Evolutionary conservation across 1,284 basidiomycete species (phyloP).

Genomic region (Cryptococcus maquisensis): DNA sequence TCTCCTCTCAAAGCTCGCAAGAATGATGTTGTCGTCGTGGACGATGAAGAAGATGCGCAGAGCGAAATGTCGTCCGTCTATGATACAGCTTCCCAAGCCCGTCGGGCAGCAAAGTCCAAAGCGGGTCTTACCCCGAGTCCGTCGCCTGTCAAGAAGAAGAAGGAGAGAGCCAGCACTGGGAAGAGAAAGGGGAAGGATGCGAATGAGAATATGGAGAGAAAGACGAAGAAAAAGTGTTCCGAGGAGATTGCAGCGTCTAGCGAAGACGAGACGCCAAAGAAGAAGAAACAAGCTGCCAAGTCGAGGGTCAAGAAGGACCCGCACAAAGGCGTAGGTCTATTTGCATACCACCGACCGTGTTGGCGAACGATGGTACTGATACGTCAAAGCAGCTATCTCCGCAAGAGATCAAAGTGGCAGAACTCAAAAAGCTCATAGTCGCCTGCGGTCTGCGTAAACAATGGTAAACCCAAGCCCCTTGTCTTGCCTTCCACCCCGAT

Average conservation of each 20-base stretch:
- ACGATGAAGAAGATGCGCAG: slow-evolving; percentile 5
- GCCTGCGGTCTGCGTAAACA: slow-evolving; percentile 76
- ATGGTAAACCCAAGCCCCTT: slow-evolving; percentile 54
- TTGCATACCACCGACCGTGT: no score
- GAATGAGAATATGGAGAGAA: not conserved
- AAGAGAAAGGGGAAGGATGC: slow-evolving; percentile 3
- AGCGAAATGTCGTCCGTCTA: slow-evolving; percentile 32
- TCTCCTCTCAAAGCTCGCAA: not conserved
- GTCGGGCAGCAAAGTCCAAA: no score
- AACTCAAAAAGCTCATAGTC: slow-evolving; percentile 55
- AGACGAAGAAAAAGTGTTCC: not conserved
- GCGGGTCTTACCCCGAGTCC: no score
- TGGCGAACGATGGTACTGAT: no score
- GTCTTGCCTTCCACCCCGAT: not conserved
- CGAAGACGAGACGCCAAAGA: slow-evolving; percentile 19
- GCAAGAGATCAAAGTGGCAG: slow-evolving; percentile 38
- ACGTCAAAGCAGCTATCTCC: slow-evolving; percentile 25
- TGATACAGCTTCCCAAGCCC: slow-evolving; percentile 9
- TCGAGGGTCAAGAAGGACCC: not conserved
- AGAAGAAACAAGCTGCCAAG: slow-evolving; percentile 2
- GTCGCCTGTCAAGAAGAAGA: not conserved
- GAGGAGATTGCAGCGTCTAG: not conserved
- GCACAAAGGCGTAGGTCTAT: not conserved
- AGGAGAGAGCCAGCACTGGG: not conserved
- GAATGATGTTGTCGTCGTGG: not conserved